Conservation (phyloP, 164 flowering plant genomes). For the Euptelea pleiosperma region DNA sequence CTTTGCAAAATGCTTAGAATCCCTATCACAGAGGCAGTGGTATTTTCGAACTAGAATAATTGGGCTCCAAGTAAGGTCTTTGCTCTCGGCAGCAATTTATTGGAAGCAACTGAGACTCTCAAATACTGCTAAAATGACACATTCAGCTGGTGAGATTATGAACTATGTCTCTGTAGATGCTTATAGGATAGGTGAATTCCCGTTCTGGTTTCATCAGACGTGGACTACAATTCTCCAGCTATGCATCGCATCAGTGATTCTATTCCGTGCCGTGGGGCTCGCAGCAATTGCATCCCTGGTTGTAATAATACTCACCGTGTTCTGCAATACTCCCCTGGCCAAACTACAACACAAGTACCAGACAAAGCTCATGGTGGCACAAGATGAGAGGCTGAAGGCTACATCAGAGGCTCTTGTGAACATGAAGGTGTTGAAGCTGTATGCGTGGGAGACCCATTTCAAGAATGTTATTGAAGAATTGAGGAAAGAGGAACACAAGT, state of each 20-base stretch:
- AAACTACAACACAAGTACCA: constrained; percentile 39
- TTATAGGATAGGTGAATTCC: constrained; percentile 43
- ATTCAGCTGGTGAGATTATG: constrained; percentile 40
- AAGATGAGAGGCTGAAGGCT: constrained; percentile 54
- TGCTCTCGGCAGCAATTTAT: constrained; percentile 36
- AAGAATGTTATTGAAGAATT: constrained; percentile 27
- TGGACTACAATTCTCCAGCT: constrained; percentile 46
- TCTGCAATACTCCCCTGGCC: constrained; percentile 50
- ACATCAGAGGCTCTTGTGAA: constrained; percentile 38
- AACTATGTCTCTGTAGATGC: constrained; percentile 46
- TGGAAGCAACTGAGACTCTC: constrained; percentile 34
- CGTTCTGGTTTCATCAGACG: constrained; percentile 43
- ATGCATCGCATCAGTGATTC: constrained; percentile 28
- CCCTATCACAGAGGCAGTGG: constrained; percentile 64
- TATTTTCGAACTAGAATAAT: constrained; percentile 38
- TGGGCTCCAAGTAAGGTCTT: constrained; percentile 5
- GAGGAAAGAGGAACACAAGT: constrained; percentile 32
- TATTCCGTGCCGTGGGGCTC: constrained; percentile 31
- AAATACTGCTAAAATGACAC: constrained; percentile 23
- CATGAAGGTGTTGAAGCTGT: constrained; percentile 45
- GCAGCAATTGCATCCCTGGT: constrained; percentile 36
- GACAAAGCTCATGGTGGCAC: constrained; percentile 49
- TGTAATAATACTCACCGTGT: constrained; percentile 42
- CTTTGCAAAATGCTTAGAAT: constrained; percentile 46
- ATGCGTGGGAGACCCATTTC: constrained; percentile 52